A percentile compares a stretch with the other conserved stretches of the same genome.
These are phyloP conservation scores for Umbelopsis sp. DNA, from an alignment of 192 early-diverging fungal species.

Conservation along the genomic window DNA sequence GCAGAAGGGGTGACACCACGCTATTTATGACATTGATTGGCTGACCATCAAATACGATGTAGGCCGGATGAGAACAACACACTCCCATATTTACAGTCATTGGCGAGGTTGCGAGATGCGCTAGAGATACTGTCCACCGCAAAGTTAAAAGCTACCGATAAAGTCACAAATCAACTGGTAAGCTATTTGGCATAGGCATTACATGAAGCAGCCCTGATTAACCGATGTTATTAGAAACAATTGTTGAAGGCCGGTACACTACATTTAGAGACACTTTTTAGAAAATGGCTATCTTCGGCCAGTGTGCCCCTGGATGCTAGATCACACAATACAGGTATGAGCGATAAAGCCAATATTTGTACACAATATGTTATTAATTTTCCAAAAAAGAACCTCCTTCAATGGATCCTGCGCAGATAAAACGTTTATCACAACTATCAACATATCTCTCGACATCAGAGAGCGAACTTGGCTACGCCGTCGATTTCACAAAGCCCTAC, in stretches of 20 bases:
- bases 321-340: conserved; percentile 27
- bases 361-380: not conserved
- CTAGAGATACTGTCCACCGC: conserved; percentile 39
- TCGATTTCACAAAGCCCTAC: conserved; percentile 65
- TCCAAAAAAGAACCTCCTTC: not conserved
- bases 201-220: not conserved
- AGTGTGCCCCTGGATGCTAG: conserved; percentile 48
- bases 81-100: conserved; percentile 59
- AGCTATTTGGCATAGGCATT: not conserved
- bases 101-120: conserved; percentile 58
- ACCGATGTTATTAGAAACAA: conserved; percentile 41
- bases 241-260: conserved; percentile 54
- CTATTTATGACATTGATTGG: too few species aligned
- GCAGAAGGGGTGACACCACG: not conserved
- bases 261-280: conserved; percentile 60
- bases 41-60: not conserved
- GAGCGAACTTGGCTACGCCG: conserved; percentile 47
- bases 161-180: conserved; percentile 48
- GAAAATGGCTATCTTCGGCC: conserved; percentile 46
- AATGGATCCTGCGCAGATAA: conserved; percentile 24
- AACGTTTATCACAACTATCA: conserved; percentile 45
- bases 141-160: conserved; percentile 46
- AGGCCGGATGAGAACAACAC: conserved; percentile 61
- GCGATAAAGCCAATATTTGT: not conserved
- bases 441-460: conserved; percentile 53